A percentile compares a stretch with the other conserved stretches of the same genome.
Conservation (phyloP, 164 flowering plant genomes). For the Piper betle region DNA sequence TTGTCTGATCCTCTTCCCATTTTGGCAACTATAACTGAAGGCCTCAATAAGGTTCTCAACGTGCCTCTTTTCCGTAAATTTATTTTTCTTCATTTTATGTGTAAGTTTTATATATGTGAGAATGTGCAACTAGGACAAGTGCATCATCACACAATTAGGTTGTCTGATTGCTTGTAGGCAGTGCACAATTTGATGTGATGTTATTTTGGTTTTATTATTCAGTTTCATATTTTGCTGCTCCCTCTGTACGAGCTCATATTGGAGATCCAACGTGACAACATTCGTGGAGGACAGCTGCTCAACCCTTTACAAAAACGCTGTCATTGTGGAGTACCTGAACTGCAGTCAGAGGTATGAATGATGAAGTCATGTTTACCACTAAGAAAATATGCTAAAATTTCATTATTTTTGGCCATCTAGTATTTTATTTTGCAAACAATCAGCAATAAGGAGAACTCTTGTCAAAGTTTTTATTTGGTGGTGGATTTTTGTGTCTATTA, state of each 20-base stretch:
- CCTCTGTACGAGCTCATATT: conserved; percentile 78
- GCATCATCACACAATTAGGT: not conserved
- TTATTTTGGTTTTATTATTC: conserved; percentile 1
- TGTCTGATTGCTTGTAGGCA: too few relatives aligned
- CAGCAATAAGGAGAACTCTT: too few relatives aligned
- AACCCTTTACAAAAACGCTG: conserved; percentile 78
- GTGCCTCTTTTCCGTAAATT: not conserved
- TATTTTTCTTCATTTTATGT: not conserved
- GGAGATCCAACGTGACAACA: conserved; percentile 86
- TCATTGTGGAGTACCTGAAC: conserved; percentile 96
- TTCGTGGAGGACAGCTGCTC: conserved; percentile 85
- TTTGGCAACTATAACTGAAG: conserved; percentile 78
- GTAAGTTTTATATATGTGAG: not conserved
- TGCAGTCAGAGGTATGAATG: conserved; percentile 71
- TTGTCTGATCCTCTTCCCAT: conserved; percentile 79
- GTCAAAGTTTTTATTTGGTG: too few relatives aligned
- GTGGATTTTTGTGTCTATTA: too few relatives aligned
- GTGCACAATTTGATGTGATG: not conserved
- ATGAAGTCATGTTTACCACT: too few relatives aligned
- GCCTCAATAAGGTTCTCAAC: conserved; percentile 73
- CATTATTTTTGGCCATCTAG: too few relatives aligned
- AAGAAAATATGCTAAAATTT: too few relatives aligned
- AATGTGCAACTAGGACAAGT: too few relatives aligned
- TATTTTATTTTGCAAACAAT: too few relatives aligned
- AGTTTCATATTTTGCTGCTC: conserved; percentile 87